These are phyloP conservation scores for Cyberlindnera samutprakarnensis DNA, from an alignment of 805 yeast genomes.

Conservation along the genomic window DNA sequence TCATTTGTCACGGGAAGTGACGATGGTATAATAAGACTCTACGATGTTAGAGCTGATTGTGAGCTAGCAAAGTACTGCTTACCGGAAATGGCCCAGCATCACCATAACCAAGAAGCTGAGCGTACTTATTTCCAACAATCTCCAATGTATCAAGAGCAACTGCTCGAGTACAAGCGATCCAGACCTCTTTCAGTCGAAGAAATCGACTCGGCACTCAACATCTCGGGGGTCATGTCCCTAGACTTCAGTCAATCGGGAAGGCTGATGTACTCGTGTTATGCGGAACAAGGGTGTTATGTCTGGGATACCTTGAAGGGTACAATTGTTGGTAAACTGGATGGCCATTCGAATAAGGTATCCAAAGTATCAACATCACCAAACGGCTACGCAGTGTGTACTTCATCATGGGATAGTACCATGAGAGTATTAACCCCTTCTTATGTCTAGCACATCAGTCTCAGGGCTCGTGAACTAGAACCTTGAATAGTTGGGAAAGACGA, in stretches of 20 bases:
- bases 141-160: constrained; percentile 5
- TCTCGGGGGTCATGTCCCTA: constrained; percentile 64
- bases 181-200: constrained; percentile 22
- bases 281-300: constrained; percentile 64
- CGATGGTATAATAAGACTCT: constrained; percentile 62
- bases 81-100: constrained; percentile 8
- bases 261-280: constrained; percentile 64
- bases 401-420: constrained; percentile 74
- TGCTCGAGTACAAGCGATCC: constrained; percentile 3
- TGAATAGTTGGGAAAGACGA: too few relatives aligned
- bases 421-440: constrained; percentile 50
- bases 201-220: constrained; percentile 31
- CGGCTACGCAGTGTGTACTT: constrained; percentile 71
- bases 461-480: too few relatives aligned
- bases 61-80: constrained; percentile 45
- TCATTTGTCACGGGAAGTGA: constrained; percentile 73
- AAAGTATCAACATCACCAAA: constrained; percentile 62
- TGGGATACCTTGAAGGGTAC: constrained; percentile 72
- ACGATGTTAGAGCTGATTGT: constrained; percentile 74
- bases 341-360: constrained; percentile 55
- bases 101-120: constrained; percentile 1
- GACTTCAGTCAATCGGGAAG: constrained; percentile 74
- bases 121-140: constrained; percentile 13
- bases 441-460: too few relatives aligned
- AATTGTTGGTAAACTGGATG: constrained; percentile 57